Evolutionary conservation across 805 yeast genomes (phyloP).

Genomic region (Starmerella sirachaensis): DNA sequence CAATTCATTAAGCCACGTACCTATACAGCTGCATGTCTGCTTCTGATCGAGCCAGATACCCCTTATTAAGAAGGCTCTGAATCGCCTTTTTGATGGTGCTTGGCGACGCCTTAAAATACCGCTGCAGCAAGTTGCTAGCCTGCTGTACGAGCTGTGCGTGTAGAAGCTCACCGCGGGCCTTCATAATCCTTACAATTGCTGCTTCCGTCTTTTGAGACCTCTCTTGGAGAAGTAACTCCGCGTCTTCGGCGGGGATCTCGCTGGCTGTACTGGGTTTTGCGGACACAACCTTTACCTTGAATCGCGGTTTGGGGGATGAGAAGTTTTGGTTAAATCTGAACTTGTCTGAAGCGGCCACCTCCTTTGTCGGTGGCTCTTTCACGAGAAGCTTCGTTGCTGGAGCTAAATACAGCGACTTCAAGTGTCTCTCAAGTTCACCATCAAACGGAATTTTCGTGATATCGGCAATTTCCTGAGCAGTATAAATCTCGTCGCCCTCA

Average conservation of each 20-base stretch:
- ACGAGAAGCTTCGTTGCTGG: conserved; percentile 64
- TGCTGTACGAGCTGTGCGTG: conserved; percentile 75
- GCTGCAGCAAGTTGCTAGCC: conserved; percentile 68
- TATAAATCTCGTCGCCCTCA: conserved; percentile 40
- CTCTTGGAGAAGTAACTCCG: conserved; percentile 53
- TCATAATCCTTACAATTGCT: conserved; percentile 91
- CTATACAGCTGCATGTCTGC: conserved; percentile 23
- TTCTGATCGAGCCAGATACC: conserved; percentile 65
- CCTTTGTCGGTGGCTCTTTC: conserved; percentile 41
- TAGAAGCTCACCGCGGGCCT: conserved; percentile 66
- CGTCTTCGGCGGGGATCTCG: conserved; percentile 33
- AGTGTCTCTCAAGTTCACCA: conserved; percentile 57
- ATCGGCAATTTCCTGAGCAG: conserved; percentile 49
- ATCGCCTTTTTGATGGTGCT: conserved; percentile 77
- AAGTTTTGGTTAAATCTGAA: conserved; percentile 46
- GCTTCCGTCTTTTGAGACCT: conserved; percentile 69
- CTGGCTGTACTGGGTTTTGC: conserved; percentile 42
- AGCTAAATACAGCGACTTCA: conserved; percentile 75
- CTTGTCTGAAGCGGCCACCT: conserved; percentile 37
- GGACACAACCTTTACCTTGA: conserved; percentile 28
- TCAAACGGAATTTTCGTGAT: conserved; percentile 57
- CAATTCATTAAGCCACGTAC: conserved; percentile 14
- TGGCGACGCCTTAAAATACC: conserved; percentile 72
- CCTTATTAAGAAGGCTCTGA: conserved; percentile 72
- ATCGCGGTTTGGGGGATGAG: conserved; percentile 42